Evolutionary conservation across 2,329 filamentous ascomycete genomes (phyloP), one percentile per base, ranked within the genome.

Genomic region (Penicillium sp.): DNA sequence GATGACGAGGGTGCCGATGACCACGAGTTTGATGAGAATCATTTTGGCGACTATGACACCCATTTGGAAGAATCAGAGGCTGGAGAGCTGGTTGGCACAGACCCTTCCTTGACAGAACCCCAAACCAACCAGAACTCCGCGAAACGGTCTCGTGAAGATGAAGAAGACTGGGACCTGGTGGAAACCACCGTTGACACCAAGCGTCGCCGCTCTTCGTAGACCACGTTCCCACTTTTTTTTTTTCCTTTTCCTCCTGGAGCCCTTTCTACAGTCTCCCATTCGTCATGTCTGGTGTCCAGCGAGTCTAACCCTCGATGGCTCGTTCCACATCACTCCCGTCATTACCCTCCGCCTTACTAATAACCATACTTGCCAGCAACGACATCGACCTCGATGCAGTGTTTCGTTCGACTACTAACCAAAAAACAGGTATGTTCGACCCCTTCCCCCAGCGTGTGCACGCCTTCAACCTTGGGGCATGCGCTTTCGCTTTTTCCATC

Each of bases 171-270:
- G 56, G 70, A 62, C 26, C 35, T 55, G 63, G 52, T 51, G 66
- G 55, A 63, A 55, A 35, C 65, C 64, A 61, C 60, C 38, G 56
- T 64, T 74, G 81, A 81, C 68, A 68, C 74, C 71, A 85, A 85
- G 74, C 82, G 82, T 65, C 78, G 76, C 67, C 81, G 81, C 55
- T 76, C 77, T 63, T 76, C 73, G 70, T 70, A 58, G 68, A 59
- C 38, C 43, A 49, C 24, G 5, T 24, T 37, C 20, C 4, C 22
- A 18, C 2, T 10, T 6, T 20, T 26, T 26, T 1, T 10, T 6
- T 20, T 26, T 26, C 24, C n/a, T 18, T 29, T 43, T 32, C 22
- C 29, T 16, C n/a, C 24, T 26, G 49, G 38, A n/a, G 6, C 7
- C 9, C 18, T 37, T 31, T 16, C 16, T n/a, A 5, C 39, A 11